Evolutionary conservation across 805 yeast species (phyloP).

Genomic region (Metschnikowia sp.): DNA sequence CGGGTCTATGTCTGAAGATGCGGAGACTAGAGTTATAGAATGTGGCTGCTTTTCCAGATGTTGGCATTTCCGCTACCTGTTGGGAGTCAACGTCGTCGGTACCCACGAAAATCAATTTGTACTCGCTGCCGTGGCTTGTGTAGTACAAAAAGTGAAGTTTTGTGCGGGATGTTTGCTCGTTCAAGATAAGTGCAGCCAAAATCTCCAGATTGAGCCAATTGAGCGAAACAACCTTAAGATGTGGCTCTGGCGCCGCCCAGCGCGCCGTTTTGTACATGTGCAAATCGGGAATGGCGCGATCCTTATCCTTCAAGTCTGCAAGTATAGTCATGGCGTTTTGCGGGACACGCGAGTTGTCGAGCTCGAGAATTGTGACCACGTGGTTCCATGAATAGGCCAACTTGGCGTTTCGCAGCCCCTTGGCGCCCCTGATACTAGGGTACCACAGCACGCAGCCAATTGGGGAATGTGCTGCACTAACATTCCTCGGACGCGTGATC

Average conservation of each 20-base stretch:
- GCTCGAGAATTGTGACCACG: constrained; percentile 51
- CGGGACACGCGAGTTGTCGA: constrained; percentile 37
- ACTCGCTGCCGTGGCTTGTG: background rate
- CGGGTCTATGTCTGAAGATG: constrained; percentile 23
- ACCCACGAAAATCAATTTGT: constrained; percentile 7
- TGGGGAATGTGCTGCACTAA: constrained; percentile 15
- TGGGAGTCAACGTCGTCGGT: constrained; percentile 11
- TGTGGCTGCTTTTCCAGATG: constrained; percentile 18
- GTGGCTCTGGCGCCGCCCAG: constrained; percentile 18
- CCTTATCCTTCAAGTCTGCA: constrained; percentile 35
- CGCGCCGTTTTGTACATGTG: constrained; percentile 23
- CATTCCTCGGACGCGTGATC: constrained; percentile 44
- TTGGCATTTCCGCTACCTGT: constrained; percentile 17
- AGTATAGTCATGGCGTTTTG: constrained; percentile 23
- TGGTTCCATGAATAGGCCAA: constrained; percentile 73
- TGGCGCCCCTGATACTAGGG: constrained; percentile 43
- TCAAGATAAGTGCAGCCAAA: constrained; percentile 22
- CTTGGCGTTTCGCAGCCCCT: constrained; percentile 31
- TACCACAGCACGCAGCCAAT: constrained; percentile 59
- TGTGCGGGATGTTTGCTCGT: constrained; percentile 4
- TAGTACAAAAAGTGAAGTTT: constrained; percentile 9
- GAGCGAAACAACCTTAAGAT: constrained; percentile 39
- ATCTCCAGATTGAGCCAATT: constrained; percentile 49
- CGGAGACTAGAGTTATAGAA: constrained; percentile 20
- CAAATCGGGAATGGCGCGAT: constrained; percentile 30